phyloP scores from a whole-genome alignment of 164 flowering plant genomes.

The Stephania yunnanensis region DNA sequence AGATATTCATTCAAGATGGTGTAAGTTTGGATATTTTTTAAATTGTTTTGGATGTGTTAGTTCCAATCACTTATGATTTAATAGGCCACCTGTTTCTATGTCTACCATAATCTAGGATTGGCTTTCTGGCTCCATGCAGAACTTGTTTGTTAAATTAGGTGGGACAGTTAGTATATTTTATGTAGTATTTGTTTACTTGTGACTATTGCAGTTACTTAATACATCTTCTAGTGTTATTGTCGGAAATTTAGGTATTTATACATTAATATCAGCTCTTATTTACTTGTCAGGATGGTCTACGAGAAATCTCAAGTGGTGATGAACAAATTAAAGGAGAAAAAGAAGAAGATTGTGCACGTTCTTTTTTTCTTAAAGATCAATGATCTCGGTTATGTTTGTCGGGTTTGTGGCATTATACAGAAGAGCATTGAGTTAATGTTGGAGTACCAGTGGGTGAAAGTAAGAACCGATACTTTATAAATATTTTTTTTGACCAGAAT shows the following conservation, averaged over 20 bases:
- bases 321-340: slow-evolving; percentile 3
- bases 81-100: too few relatives aligned
- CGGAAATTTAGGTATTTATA: not conserved
- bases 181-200: not conserved
- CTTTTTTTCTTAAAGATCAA: slow-evolving; percentile 34
- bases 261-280: slow-evolving; percentile 4
- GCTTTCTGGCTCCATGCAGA: not conserved
- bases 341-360: slow-evolving; percentile 28
- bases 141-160: not conserved
- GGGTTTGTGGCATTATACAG: slow-evolving; percentile 32
- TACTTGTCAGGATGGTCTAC: slow-evolving; percentile 18
- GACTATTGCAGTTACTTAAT: not conserved
- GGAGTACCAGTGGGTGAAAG: slow-evolving; percentile 36
- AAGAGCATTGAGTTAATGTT: slow-evolving; percentile 31
- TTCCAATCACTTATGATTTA: too few relatives aligned
- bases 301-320: slow-evolving; percentile 12
- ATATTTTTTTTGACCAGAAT: too few relatives aligned
- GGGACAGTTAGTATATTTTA: not conserved
- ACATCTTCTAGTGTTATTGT: not conserved
- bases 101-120: not conserved
- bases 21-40: not conserved
- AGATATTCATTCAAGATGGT: not conserved
- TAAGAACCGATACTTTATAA: slow-evolving; percentile 2
- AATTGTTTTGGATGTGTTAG: too few relatives aligned
- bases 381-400: slow-evolving; percentile 40